Base-by-base conservation (phyloP, 2,329 filamentous ascomycete species). In the Penicillium sp. region DNA sequence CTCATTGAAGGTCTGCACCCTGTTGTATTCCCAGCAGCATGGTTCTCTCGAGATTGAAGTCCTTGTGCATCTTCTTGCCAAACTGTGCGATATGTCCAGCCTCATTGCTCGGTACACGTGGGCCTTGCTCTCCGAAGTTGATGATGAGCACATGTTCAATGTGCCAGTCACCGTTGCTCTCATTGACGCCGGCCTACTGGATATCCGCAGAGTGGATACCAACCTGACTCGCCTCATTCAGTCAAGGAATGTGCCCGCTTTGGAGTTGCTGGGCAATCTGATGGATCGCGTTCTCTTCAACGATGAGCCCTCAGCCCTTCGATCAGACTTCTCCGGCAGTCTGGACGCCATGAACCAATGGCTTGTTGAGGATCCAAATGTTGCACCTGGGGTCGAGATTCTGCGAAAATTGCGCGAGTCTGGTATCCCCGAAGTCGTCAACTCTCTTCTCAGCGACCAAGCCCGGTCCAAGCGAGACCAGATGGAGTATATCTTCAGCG, bases 401-500 rank as follows among this genome's bases (percentile, higher is more conserved):
- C 87, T 91, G 66, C 75, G 77, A 52, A 85, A 81, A 57, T 68
- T 87, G 42, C 79, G 68, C 30, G 76, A 81, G 56, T 75, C 76
- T 44, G 75, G 78, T 12, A 73, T 80, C 34, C 74, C 74, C 4
- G 67, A 89, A 75, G 72, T 80, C 73, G 66, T 75, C 42, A 76
- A 78, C 56, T 69, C 77, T 46, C 69, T 77, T 44, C 72, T 77
- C 27, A 81, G 79, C 18, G 81, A 85, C 49, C 78, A 82, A 41
- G 71, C 76, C 13, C 68, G 74, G 33, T 77, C 81, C 28, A 84
- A 84, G 58, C 82, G 84, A 54, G 89, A 95, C 54, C 89, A 96
- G 67, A 83, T 95, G 72, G 89, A 95, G 60, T 97, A 99, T 65
- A 80, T 96, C 16, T 96, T 99, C 63, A 90, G 92, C 36, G 93